These are phyloP conservation scores for Neurospora terricola DNA, from an alignment of 495 filamentous ascomycete species.

Conservation along the genomic window DNA sequence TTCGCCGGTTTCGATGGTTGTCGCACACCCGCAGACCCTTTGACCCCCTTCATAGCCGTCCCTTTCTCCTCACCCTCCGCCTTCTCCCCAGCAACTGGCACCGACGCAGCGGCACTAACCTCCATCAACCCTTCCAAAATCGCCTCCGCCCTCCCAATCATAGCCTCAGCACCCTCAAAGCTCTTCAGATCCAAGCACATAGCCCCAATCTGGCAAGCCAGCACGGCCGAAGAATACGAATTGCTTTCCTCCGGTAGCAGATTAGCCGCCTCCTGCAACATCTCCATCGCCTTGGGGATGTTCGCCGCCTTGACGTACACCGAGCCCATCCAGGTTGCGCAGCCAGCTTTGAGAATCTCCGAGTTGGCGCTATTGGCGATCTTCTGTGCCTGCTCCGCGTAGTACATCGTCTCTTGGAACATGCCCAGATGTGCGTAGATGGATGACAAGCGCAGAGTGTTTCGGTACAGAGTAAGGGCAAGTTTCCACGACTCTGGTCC, in stretches of 20 bases:
- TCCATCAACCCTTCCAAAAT: slow-evolving; percentile 21
- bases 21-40: slow-evolving; percentile 3
- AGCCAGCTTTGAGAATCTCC: slow-evolving; percentile 43
- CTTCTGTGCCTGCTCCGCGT: slow-evolving; percentile 73
- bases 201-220: slow-evolving; percentile 32
- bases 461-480: slow-evolving; percentile 58
- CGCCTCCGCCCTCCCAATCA: slow-evolving; percentile 30
- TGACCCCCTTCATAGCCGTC: slow-evolving; percentile 2
- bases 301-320: slow-evolving; percentile 56
- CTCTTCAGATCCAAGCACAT: slow-evolving; percentile 34
- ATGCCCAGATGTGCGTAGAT: slow-evolving; percentile 76
- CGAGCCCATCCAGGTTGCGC: slow-evolving; percentile 49
- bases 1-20: slow-evolving; percentile 17
- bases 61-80: slow-evolving; percentile 33
- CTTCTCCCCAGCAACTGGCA: slow-evolving; percentile 34
- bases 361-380: slow-evolving; percentile 61
- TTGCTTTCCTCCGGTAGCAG: slow-evolving; percentile 29
- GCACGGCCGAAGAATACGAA: slow-evolving; percentile 37
- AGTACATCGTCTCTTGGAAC: slow-evolving; percentile 83
- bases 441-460: slow-evolving; percentile 58
- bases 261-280: slow-evolving; percentile 42
- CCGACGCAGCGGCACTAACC: slow-evolving; percentile 3
- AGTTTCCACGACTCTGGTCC: slow-evolving; percentile 76
- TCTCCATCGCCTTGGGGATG: slow-evolving; percentile 48
- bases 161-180: slow-evolving; percentile 23